Evolutionary conservation across 768 basidiomycete species (phyloP).

Genomic region (Auricularia sp.): DNA sequence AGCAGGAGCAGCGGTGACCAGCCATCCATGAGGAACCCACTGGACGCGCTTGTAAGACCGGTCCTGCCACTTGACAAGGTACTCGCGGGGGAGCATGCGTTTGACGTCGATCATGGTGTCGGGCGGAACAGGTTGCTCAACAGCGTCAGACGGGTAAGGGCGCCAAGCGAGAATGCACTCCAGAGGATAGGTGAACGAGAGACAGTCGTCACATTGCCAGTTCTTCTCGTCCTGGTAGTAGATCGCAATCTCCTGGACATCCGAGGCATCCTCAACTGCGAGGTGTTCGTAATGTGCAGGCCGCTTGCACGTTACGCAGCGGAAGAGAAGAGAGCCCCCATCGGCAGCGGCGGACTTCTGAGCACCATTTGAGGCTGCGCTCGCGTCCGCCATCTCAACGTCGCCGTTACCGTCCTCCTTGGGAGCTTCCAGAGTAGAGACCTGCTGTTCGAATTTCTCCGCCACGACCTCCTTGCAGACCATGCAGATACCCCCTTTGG

Average conservation of each 20-base stretch:
- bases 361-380: conserved; percentile 9
- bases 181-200: conserved; percentile 54
- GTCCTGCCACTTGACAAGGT: conserved; percentile 82
- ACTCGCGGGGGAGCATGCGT: conserved; percentile 68
- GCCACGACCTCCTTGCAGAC: conserved; percentile 53
- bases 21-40: conserved; percentile 94
- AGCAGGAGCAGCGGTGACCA: conserved; percentile 50
- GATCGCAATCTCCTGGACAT: conserved; percentile 38
- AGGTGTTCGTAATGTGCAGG: conserved; percentile 75
- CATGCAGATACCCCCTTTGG: conserved; percentile 72
- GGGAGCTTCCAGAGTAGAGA: conserved; percentile 3
- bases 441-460: conserved; percentile 24
- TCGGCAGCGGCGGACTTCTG: neutral
- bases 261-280: conserved; percentile 32
- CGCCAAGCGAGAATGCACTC: conserved; percentile 92
- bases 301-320: conserved; percentile 78
- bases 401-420: conserved; percentile 13
- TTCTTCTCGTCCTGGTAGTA: conserved; percentile 45
- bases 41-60: conserved; percentile 68
- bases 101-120: conserved; percentile 44
- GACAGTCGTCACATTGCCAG: conserved; percentile 75
- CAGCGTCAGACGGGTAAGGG: conserved; percentile 58
- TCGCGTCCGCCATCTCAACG: conserved; percentile 28
- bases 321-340: conserved; percentile 44
- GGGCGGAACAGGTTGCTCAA: conserved; percentile 36